Evolutionary conservation across 805 yeast species (phyloP), one percentile per base, ranked within the genome.

Genomic region (Starmerella etchellsii): DNA sequence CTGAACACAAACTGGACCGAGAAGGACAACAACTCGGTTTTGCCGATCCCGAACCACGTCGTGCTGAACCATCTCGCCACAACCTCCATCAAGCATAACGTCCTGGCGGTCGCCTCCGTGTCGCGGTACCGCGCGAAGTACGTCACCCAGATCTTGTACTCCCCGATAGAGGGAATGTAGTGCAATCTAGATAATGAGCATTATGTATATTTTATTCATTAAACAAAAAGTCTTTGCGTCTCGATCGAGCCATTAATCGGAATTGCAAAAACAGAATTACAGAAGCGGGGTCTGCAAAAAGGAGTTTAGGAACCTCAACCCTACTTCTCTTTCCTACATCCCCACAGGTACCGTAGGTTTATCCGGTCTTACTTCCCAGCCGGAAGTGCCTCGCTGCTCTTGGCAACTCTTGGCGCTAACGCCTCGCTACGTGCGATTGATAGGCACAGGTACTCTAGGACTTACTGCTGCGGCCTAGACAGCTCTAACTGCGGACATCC

Each of bases 51-150:
- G 13, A 84, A 87, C 57, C 96, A 87, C 58, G 97, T 87, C 42
- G 94, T 87, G 20, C 66, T 87, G 53, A 87, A 87, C 57, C 97
- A 87, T 60, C 66, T 87, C 60, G 95, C 95, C n/a, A 87, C 96
- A 7, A 84, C 95, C 10, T 78, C 91, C 49, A 87, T 87, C 54
- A 84, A 87, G 56, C 95, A 87, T 56, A 85, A 84, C 59, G 88
- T 94, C 0, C 67, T 87, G 43, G 94, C 96, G 7, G 96, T 87
- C 35, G 95, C 95, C 2, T 76, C 85, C 31, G 83, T 87, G 18
- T 87, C 83, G 27, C 70, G 96, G 57, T 87, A 87, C 64, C 78
- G 84, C 80, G 70, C 87, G 45, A 87, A 87, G 63, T 87, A 85
- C 58, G 91, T 79, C 19, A 87, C 96, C 1, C 96, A 87, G 61